Conservation (phyloP, 129 eudicot genomes). For the Pittosporum tobira region DNA sequence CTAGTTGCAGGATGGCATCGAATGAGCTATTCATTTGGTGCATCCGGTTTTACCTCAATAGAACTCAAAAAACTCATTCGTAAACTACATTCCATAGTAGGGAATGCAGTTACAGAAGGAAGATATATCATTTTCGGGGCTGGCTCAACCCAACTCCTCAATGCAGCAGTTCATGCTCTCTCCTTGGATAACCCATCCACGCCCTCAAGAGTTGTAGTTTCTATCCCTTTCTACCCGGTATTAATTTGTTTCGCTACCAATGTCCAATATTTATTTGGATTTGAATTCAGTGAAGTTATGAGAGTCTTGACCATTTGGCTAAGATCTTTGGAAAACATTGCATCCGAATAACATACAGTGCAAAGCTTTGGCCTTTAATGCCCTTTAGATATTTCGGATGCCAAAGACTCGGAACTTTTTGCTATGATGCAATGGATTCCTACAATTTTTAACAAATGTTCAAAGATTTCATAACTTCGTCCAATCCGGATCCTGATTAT, state of each 20-base stretch:
- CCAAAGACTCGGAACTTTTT: too few relatives aligned
- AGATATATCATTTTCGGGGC: conserved; percentile 45
- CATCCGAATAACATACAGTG: too few relatives aligned
- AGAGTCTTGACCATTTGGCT: too few relatives aligned
- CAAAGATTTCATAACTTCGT: too few relatives aligned
- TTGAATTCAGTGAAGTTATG: not conserved
- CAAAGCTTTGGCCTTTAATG: not conserved
- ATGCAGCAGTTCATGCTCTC: conserved; percentile 66
- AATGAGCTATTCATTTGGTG: conserved; percentile 47
- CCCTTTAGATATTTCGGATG: not conserved
- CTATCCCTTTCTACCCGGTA: conserved; percentile 63
- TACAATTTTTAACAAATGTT: too few relatives aligned
- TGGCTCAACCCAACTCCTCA: conserved; percentile 60
- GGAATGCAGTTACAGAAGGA: conserved; percentile 52
- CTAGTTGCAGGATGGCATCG: conserved; percentile 79
- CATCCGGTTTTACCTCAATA: conserved; percentile 17
- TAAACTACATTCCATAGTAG: conserved; percentile 39
- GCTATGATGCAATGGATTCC: too few relatives aligned
- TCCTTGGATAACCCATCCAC: conserved; percentile 35
- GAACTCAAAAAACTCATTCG: conserved; percentile 46
- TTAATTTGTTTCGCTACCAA: not conserved
- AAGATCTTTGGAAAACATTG: too few relatives aligned
- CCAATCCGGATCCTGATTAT: too few relatives aligned
- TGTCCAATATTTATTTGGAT: not conserved
- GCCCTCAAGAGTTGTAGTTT: conserved; percentile 36